These are phyloP conservation scores for Ambispora gerdemannii DNA, from an alignment of 192 early-diverging fungal species.

Conservation along the genomic window DNA sequence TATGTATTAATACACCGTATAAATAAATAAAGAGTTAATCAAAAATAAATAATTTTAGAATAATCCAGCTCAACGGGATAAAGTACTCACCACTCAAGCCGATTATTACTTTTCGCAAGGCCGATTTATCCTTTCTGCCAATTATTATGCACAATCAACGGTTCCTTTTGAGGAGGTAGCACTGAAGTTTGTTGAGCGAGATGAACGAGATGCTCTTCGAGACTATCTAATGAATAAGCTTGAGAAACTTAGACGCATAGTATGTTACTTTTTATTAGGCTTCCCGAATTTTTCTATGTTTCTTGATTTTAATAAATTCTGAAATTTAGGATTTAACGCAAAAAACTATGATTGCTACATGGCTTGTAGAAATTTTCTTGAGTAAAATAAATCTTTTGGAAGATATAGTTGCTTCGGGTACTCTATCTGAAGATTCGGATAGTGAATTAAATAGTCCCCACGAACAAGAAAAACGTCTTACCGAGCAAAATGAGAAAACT, in stretches of 20 bases:
- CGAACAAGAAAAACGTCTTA: constrained; percentile 66
- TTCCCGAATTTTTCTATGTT: background rate
- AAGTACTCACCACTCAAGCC: constrained; percentile 80
- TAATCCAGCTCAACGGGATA: constrained; percentile 71
- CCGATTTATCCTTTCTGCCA: constrained; percentile 72
- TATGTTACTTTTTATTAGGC: constrained; percentile 39
- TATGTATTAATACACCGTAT: background rate
- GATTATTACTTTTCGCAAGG: constrained; percentile 77
- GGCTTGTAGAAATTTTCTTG: constrained; percentile 88
- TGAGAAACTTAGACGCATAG: constrained; percentile 59
- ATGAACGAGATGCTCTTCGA: constrained; percentile 72
- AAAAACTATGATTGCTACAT: constrained; percentile 74
- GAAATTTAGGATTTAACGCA: constrained; percentile 69
- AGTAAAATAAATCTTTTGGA: constrained; percentile 70
- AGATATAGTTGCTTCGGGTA: constrained; percentile 43
- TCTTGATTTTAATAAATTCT: constrained; percentile 2
- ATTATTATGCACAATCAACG: constrained; percentile 79
- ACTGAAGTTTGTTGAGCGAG: constrained; percentile 74
- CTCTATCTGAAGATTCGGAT: constrained; percentile 48
- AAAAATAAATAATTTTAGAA: constrained; percentile 26
- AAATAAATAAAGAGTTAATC: background rate
- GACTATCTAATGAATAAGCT: constrained; percentile 77
- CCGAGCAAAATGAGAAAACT: too few species aligned
- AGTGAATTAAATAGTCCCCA: constrained; percentile 75
- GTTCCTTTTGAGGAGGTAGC: constrained; percentile 90